Evolutionary conservation across 2,329 filamentous ascomycete species (phyloP), one percentile per base, ranked within the genome.

Genomic region (Ophiostoma quercus): DNA sequence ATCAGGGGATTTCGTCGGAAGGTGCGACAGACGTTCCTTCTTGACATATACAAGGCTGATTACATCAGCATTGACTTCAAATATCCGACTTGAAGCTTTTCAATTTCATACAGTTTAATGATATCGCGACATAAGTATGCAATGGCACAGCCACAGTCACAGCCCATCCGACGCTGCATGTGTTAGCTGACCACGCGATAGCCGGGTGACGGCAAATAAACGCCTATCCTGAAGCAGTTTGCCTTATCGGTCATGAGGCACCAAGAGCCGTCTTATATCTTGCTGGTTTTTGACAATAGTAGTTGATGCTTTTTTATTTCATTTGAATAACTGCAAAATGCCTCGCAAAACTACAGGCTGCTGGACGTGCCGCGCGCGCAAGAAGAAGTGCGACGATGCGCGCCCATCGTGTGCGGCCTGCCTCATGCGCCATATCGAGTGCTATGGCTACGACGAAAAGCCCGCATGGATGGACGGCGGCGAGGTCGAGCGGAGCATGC

Each of bases 341-440:
- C 70, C 71, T 9, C 66, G 70, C 29, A 71, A 60, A 32, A 71
- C 68, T 25, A 71, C 70, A 5, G 70, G 68, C 66, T 71, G 70
- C 66, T 71, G 68, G 68, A 71, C 68, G 1, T 71, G 70, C 47
- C 70, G 70, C 43, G 68, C 68, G 29, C 70, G 70, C 68, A 71
- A 71, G 47, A 71, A 71, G 54, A 71, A 71, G 60, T 71, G 70
- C 47, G 70, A 71, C 63, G 70, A 70, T 29, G 66, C 37, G 22
- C 68, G 47, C 25, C 68, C 70, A 9, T 67, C 68, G 41, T 71
- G 70, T 34, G 66, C 22, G 2, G 68, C 65, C 41, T 70, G 70
- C 57, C 19, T 16, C 1, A 8, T 69, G 68, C 70, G 70, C 9
- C 51, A 25, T 43, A 68, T 71, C 22, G 37, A 47, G 19, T 71